Evolutionary conservation across 1,139 yeast genomes (phyloP), one percentile per base, ranked within the genome.

Genomic region (Nakaseomyces kungkrabaensis): DNA sequence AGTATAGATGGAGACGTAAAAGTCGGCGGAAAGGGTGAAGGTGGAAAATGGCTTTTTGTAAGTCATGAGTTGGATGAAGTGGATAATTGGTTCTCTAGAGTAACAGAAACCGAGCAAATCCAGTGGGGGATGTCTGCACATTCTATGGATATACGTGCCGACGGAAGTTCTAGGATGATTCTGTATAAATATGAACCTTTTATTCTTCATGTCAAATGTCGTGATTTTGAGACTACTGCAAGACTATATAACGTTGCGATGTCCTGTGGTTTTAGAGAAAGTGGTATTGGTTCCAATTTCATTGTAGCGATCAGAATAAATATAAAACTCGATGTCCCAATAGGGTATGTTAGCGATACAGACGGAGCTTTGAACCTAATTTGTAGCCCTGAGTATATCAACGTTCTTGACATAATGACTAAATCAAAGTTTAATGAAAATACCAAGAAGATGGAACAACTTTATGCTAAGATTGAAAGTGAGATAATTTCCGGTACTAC

Each of bases 31-130:
- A 87, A 87, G 60, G 96, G 96, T 3, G 77, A 80, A 50, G 86
- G 88, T 47, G 96, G 96, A 0, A 74, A 74, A 52, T 87, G 96
- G 96, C 60, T 86, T n/a, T 87, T 78, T 68, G 88, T 87, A 2
- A 79, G 88, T 0, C 96, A 87, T 62, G 79, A 82, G 45, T 71
- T 75, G 1, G 56, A 60, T 1, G 70, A 75, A 10, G 69, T 85
- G n/a, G 57, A 62, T 1, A 61, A 68, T 8, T 83, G 92, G 92
- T 71, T 77, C 64, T 59, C 68, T 7, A 48, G 50, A n/a, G 51
- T 49, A 31, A 51, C 40, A 3, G 46, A 41, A 5, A 40, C 37
- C 5, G 50, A 45, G 6, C 37, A 50, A 1, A 22, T 31, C 9
- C 34, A 33, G 4, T 36, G 33, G 5, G 31, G 36, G 9, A 46